Base-by-base conservation (phyloP, 2,329 filamentous ascomycete species). In the Teratosphaeria gauchensis region DNA sequence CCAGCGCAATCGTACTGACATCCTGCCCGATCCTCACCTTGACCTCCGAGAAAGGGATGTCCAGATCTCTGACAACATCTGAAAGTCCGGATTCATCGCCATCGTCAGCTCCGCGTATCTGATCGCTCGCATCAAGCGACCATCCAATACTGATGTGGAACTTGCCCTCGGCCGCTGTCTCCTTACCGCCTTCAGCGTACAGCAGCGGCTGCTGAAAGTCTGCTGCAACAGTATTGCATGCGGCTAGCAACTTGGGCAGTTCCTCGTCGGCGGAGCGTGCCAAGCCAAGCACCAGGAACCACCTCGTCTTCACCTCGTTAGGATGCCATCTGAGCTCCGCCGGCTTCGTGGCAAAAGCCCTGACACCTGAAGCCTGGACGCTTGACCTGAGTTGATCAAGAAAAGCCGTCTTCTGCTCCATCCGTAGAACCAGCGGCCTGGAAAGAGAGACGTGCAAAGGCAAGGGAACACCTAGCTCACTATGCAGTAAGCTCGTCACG, bases 131-230 rank as follows among this genome's bases (percentile, higher is more conserved):
- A 24, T 77, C 73, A 62, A 92, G 79, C 1, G 83, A 87, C 94
- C 92, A 97, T 0, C 87, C 94, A 58, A 99, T 84, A 53, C 91
- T 96, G 60, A 97, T 77, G 73, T 99, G 94, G 69, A 96, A 96
- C 24, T 61, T 58, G 16, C 54, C 48, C 19, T 63, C 57, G 5
- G n/a, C 59, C 4, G 48, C 33, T 3, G 42, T 51, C 31, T 58
- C 31, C 21, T 66, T 69, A 24, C 63, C 64, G 19, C 69, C 69
- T 2, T 72, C 68, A 5, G 32, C 19, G 68, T 97, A 97, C 1
- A 97, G 79, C 28, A 81, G 73, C 1, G 88, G 85, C 69, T 95
- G 89, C 0, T 78, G 78, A 70, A 86, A 87, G 1, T 69, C 69
- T 21, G 76, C 72, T 2, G 86, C 83, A 1, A 84, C 74, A 3